A percentile compares a stretch with the other conserved stretches of the same genome.
phyloP scores from a whole-genome alignment of 106 monocot genomes.

The Platanthera zijinensis region DNA sequence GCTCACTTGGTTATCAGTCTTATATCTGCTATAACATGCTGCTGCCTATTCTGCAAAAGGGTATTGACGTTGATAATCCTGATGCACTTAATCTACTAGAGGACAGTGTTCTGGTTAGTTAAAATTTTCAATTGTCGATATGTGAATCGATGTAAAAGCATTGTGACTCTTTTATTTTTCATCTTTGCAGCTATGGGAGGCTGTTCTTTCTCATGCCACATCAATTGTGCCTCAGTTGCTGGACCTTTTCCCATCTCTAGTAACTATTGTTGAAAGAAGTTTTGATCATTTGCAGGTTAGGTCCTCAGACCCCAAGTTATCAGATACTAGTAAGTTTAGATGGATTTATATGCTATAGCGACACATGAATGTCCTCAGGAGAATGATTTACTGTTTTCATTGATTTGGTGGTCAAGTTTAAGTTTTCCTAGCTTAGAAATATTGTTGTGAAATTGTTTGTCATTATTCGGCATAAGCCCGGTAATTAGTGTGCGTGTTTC shows the following conservation, averaged over 20 bases:
- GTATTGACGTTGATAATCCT: conserved; percentile 71
- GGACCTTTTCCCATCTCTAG: conserved; percentile 80
- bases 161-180: conserved; percentile 1
- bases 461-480: background rate
- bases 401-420: background rate
- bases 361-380: background rate
- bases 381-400: background rate
- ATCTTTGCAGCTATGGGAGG: conserved; percentile 85
- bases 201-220: conserved; percentile 76
- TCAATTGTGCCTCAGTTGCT: conserved; percentile 65
- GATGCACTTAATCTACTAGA: conserved; percentile 93
- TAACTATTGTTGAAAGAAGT: conserved; percentile 72
- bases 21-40: conserved; percentile 71
- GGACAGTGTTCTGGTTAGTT: conserved; percentile 87
- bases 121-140: conserved; percentile 5
- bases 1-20: conserved; percentile 81
- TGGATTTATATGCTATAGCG: background rate
- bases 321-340: background rate
- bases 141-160: background rate
- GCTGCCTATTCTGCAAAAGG: conserved; percentile 77
- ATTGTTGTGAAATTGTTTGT: background rate
- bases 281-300: conserved; percentile 89
- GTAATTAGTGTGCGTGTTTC: background rate
- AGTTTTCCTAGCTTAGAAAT: background rate
- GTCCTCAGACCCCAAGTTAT: background rate